Evolutionary conservation across 345 rosid genomes (phyloP).

Genomic region (Boechera divaricarpa): DNA sequence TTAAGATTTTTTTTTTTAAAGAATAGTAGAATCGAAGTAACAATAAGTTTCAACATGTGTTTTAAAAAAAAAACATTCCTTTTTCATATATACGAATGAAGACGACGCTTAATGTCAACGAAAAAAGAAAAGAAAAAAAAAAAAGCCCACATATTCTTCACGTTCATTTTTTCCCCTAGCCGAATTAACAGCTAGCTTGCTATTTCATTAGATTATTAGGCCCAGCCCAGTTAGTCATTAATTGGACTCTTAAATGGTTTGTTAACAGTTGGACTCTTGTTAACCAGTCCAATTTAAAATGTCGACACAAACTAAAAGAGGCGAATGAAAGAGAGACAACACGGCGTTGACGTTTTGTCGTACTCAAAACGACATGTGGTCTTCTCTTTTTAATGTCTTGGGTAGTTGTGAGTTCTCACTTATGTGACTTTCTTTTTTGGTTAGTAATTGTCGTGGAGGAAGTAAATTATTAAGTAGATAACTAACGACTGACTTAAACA

Average conservation of each 20-base stretch:
- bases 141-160: conserved; percentile 6
- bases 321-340: conserved; percentile 5
- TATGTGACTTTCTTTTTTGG: background rate
- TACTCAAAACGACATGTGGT: conserved; percentile 23
- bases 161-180: conserved; percentile 1
- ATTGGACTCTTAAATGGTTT: conserved; percentile 4
- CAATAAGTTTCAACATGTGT: conserved; percentile 22
- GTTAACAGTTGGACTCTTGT: conserved; percentile 8
- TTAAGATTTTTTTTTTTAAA: background rate
- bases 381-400: background rate
- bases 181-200: background rate
- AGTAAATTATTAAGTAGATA: background rate
- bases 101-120: no score
- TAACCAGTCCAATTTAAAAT: conserved; percentile 5
- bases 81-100: background rate
- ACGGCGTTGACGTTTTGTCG: conserved; percentile 24
- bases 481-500: background rate
- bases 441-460: background rate
- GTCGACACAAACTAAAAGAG: background rate
- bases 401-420: background rate
- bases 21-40: conserved; percentile 11
- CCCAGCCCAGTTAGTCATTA: conserved; percentile 23
- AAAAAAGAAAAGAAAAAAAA: background rate
- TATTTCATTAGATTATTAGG: conserved; percentile 5
- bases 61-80: background rate